Percentiles rank a stretch among this genome's conserved stretches.
These are phyloP conservation scores for Urostyla sp. DNA, from an alignment of 73 alveolate genomes.

Conservation along the genomic window DNA sequence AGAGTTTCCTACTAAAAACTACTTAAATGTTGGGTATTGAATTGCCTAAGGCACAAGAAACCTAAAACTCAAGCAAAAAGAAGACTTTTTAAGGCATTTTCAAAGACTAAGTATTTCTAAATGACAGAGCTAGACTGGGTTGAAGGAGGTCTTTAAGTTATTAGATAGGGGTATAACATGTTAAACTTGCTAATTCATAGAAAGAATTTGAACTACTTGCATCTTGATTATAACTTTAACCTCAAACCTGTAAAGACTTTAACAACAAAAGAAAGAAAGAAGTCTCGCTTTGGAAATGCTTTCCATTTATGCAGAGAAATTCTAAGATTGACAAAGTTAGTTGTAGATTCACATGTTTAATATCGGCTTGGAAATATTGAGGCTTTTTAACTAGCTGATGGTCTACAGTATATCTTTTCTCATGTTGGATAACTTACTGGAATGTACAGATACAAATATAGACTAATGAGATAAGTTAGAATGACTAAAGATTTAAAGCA, in stretches of 20 bases:
- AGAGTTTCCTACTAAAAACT: conserved; percentile 99
- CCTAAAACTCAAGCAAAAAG: conserved; percentile 98
- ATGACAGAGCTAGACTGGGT: conserved; percentile 99
- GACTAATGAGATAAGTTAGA: conserved; percentile 99
- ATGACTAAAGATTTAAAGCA: conserved; percentile 99
- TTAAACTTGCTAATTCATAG: conserved; percentile 98
- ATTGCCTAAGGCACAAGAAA: conserved; percentile 94
- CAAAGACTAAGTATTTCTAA: conserved; percentile 99
- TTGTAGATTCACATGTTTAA: conserved; percentile 98
- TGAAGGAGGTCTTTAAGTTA: conserved; percentile 99
- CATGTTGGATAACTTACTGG: conserved; percentile 99
- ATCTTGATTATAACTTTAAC: conserved; percentile 99
- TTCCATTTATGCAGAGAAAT: conserved; percentile 99
- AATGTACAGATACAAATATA: conserved; percentile 99
- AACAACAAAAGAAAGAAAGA: conserved; percentile 99
- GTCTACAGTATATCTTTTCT: conserved; percentile 98
- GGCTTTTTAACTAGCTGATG: conserved; percentile 99
- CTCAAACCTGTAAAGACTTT: conserved; percentile 99
- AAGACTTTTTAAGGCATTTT: conserved; percentile 96
- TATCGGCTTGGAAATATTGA: conserved; percentile 99
- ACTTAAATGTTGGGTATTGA: conserved; percentile 98
- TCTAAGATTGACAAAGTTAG: conserved; percentile 96
- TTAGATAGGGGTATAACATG: conserved; percentile 99
- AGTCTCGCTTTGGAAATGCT: conserved; percentile 99
- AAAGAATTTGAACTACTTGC: conserved; percentile 99